phyloP scores from a whole-genome alignment of 2,329 filamentous ascomycete species.

The Coniochaeta sp. region DNA sequence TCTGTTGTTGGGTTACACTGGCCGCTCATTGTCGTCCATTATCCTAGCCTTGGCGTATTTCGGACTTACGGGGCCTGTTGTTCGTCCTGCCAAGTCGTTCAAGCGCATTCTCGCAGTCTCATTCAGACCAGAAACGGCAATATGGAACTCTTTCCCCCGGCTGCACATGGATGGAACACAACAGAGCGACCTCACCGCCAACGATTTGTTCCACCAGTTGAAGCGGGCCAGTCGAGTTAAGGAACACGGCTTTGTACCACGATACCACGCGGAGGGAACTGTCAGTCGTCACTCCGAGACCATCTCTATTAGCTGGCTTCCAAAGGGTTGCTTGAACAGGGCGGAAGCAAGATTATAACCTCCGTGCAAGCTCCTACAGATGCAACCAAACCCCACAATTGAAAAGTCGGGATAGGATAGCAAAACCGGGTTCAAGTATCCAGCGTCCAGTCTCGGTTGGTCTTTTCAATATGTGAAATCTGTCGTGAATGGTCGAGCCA shows the following conservation, averaged over 20 bases:
- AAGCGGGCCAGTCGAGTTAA: too few species aligned
- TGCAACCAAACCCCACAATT: not conserved
- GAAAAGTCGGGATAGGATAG: not conserved
- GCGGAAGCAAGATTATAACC: not conserved
- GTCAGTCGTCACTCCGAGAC: too few species aligned
- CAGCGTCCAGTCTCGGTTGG: not conserved
- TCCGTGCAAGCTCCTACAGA: not conserved
- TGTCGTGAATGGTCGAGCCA: not conserved
- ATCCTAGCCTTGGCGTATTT: not conserved
- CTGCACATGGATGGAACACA: not conserved
- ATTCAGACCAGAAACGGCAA: not conserved
- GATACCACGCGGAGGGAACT: too few species aligned
- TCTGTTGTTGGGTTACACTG: too few species aligned
- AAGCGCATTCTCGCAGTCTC: not conserved
- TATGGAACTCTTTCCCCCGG: not conserved
- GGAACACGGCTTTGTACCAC: too few species aligned
- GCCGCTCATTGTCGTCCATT: too few species aligned
- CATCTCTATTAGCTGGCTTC: too few species aligned
- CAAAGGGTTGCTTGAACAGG: too few species aligned
- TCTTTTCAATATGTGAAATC: not conserved
- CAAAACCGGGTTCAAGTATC: not conserved
- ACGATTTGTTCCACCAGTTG: too few species aligned
- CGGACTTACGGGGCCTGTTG: not conserved
- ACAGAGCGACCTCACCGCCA: not conserved
- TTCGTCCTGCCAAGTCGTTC: not conserved